A percentile compares a stretch with the other conserved stretches of the same genome.
Conservation (phyloP, 345 rosid genomes). For the Eutrema yunnanense region DNA sequence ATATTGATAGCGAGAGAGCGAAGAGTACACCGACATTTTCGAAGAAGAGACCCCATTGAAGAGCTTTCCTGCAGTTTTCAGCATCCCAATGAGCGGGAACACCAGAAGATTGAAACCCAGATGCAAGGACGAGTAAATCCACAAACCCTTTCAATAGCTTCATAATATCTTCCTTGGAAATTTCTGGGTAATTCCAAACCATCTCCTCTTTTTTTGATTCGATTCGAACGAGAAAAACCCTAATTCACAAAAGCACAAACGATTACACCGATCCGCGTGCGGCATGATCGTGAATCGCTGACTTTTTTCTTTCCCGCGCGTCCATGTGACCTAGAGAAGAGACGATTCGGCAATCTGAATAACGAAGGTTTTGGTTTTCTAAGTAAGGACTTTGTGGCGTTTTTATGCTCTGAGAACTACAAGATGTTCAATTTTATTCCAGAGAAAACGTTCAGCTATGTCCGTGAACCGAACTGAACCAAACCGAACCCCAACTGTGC, state of each 20-base stretch:
- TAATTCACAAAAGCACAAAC: background rate
- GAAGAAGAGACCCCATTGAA: constrained; percentile 76
- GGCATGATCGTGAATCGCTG: background rate
- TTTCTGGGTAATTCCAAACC: constrained; percentile 67
- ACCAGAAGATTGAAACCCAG: constrained; percentile 82
- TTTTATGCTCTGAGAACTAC: background rate
- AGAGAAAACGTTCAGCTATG: background rate
- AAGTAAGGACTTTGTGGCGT: background rate
- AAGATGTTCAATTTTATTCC: background rate
- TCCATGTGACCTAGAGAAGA: constrained; percentile 8
- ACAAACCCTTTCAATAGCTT: constrained; percentile 68
- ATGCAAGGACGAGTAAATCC: constrained; percentile 63
- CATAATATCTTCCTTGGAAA: constrained; percentile 48
- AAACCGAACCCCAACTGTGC: background rate
- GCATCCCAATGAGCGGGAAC: constrained; percentile 62
- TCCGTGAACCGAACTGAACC: background rate
- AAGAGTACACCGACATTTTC: constrained; percentile 42
- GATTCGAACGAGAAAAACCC: background rate
- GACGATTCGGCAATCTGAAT: background rate
- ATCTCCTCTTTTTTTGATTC: constrained; percentile 20
- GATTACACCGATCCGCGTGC: background rate
- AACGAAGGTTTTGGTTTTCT: background rate
- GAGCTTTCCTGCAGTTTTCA: constrained; percentile 47
- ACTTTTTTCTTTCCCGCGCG: constrained; percentile 19
- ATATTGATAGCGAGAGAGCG: background rate